Base-by-base conservation (phyloP, 2,329 filamentous ascomycete species). In the Claviceps sp. region DNA sequence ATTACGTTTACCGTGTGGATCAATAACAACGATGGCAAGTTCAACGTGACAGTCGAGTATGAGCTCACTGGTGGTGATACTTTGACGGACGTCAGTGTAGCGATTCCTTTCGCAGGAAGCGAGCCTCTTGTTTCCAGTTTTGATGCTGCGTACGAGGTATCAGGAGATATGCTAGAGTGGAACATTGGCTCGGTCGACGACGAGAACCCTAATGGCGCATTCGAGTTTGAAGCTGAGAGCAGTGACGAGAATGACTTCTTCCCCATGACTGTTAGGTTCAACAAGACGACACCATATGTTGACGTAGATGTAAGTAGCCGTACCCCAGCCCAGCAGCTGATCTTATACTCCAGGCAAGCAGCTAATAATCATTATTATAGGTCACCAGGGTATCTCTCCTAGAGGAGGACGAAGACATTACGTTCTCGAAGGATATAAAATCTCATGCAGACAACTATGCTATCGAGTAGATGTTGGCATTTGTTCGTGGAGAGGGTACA, bases 1-100 rank as follows among this genome's bases (percentile, higher is more conserved):
- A 93, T 98, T 62, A 93, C 87, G 40, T 97, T 98, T 68, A 96
- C 89, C 2, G 91, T 96, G 40, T 98, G 93, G 93, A 88, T 95
- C 55, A 96, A 95, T 70, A 89, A 90, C 68, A 85, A 87, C 47
- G 81, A 84, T 47, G 81, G 82, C 64, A 89, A 84, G 62, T 94
- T 85, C 68, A 94, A 87, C 58, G 81, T 98, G 63, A 98, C 91
- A 1, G 81, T 97, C 37, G 93, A 97, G 69, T 98, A 97, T 66
- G 93, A 98, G 68, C 79, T 95, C 54, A 91, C 87, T 0, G 87
- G 89, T 49, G 77, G 81, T 2, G 87, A 91, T 58, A 70, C 79
- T 13, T 74, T 98, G 54, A 85, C 82, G 57, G 89, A 97, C 63
- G 91, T 97, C 47, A 79, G 81, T 40, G 87, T 98, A 50, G 79